phyloP scores from a whole-genome alignment of 148 eudicot species.

The Chenopodium formosanum region DNA sequence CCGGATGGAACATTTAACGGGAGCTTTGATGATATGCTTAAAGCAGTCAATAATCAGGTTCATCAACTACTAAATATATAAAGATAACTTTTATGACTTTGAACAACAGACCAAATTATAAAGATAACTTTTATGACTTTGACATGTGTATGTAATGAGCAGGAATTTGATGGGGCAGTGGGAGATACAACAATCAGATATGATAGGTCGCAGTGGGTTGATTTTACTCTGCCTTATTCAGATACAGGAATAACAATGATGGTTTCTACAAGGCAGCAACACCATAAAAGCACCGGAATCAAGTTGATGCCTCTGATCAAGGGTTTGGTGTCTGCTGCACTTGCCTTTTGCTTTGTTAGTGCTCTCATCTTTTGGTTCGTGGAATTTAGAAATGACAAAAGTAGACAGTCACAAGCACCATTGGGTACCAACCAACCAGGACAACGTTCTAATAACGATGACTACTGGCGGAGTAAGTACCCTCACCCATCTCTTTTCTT shows the following conservation, averaged over 20 bases:
- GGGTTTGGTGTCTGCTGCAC: slow-evolving; percentile 28
- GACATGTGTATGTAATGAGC: neutral
- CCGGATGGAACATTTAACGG: slow-evolving; percentile 27
- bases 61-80: neutral
- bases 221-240: slow-evolving; percentile 31
- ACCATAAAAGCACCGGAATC: neutral
- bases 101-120: neutral
- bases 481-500: neutral
- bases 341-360: slow-evolving; percentile 30
- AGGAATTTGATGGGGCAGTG: slow-evolving; percentile 33
- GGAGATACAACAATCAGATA: slow-evolving; percentile 31
- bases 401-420: slow-evolving; percentile 5
- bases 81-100: neutral
- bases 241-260: slow-evolving; percentile 36
- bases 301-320: slow-evolving; percentile 26
- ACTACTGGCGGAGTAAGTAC: slow-evolving; percentile 30
- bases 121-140: neutral
- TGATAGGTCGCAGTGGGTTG: slow-evolving; percentile 30
- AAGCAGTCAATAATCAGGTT: slow-evolving; percentile 25
- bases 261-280: slow-evolving; percentile 17
- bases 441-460: slow-evolving; percentile 13
- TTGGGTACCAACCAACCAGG: neutral
- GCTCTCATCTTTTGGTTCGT: slow-evolving; percentile 31
- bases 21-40: slow-evolving; percentile 28
- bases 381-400: slow-evolving; percentile 20